A percentile compares a stretch with the other conserved stretches of the same genome.
Conservation (phyloP, 257 asterid species). For the Solanum pinnatisectum region DNA sequence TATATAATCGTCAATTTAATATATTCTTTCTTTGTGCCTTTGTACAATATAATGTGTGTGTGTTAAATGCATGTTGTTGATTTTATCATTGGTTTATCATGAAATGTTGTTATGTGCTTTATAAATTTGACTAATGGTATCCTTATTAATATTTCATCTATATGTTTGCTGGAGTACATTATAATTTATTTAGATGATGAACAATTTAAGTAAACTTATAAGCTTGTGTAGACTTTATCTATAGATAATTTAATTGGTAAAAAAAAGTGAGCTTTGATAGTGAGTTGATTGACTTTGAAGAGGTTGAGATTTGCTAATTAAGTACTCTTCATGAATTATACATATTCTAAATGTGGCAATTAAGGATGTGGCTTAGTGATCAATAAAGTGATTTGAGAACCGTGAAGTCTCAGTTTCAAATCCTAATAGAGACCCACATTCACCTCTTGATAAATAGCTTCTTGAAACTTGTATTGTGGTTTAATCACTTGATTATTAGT, state of each 20-base stretch:
- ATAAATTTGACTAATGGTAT: not conserved
- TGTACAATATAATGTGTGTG: not conserved
- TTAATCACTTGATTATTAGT: not conserved
- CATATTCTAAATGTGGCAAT: not conserved
- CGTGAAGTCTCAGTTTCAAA: not conserved
- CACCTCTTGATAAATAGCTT: no score
- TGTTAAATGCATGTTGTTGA: constrained; percentile 9
- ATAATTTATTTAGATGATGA: not conserved
- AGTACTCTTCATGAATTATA: not conserved
- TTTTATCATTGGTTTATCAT: not conserved
- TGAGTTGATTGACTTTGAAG: not conserved
- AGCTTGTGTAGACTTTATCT: not conserved
- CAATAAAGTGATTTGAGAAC: no score
- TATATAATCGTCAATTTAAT: not conserved
- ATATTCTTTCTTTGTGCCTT: not conserved
- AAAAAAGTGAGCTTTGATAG: not conserved
- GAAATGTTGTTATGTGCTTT: not conserved
- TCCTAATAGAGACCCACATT: not conserved
- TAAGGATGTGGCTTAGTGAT: not conserved
- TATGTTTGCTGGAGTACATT: not conserved
- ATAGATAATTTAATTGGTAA: not conserved
- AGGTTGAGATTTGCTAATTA: not conserved
- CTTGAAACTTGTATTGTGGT: not conserved
- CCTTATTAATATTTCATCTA: not conserved
- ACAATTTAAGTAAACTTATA: not conserved